Percentiles rank a stretch among this genome's conserved stretches.
These are phyloP conservation scores for Ehretia macrophylla DNA, from an alignment of 257 asterid species.

Conservation along the genomic window DNA sequence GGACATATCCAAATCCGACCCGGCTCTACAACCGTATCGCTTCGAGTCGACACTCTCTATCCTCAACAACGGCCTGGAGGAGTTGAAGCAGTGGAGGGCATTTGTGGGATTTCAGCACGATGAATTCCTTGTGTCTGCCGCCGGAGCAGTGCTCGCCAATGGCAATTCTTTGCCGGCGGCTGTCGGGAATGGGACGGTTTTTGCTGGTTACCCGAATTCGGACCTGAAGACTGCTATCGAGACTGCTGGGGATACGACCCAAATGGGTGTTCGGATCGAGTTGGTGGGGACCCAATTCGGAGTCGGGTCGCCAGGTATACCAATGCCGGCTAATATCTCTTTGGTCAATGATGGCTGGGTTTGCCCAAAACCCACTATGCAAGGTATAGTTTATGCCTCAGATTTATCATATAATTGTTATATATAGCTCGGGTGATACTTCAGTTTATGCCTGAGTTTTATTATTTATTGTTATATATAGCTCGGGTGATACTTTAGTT, in stretches of 20 bases:
- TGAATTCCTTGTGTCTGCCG: conserved; percentile 53
- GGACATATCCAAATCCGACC: conserved; percentile 23
- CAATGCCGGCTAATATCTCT: conserved; percentile 48
- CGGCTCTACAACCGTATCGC: conserved; percentile 49
- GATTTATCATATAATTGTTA: no score
- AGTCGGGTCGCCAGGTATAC: conserved; percentile 30
- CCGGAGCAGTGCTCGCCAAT: conserved; percentile 50
- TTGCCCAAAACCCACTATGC: conserved; percentile 29
- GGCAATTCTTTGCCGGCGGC: conserved; percentile 50
- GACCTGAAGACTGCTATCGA: conserved; percentile 54
- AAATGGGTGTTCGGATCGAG: conserved; percentile 46
- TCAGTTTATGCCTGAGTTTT: no score
- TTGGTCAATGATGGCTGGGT: conserved; percentile 57
- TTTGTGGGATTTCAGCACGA: conserved; percentile 59
- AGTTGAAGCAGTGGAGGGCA: conserved; percentile 56
- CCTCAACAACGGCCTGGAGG: conserved; percentile 44
- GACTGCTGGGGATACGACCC: conserved; percentile 56
- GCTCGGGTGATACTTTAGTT: no score
- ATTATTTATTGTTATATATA: no score
- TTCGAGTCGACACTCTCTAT: conserved; percentile 49
- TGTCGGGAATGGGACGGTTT: conserved; percentile 52
- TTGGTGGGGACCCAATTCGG: conserved; percentile 69
- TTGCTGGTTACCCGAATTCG: conserved; percentile 43
- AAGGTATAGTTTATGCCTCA: conserved; percentile 20
- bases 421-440: no score